Evolutionary conservation across 208 protist species (phyloP).

Genomic region (Tritrichomonas foetus): DNA sequence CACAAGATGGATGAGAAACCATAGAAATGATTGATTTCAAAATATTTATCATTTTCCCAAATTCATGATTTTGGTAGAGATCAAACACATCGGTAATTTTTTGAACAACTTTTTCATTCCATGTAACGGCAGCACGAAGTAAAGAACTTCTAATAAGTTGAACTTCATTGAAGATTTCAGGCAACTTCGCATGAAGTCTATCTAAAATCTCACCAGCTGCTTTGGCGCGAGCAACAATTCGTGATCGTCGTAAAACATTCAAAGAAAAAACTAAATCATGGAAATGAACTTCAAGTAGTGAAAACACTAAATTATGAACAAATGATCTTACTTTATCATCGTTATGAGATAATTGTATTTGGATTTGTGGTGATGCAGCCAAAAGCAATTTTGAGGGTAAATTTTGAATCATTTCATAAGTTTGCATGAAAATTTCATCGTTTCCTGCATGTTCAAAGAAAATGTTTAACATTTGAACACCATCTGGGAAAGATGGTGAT

Average conservation of each 20-base stretch:
- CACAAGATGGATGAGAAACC: no score
- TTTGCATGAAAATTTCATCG: background rate
- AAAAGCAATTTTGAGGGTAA: background rate
- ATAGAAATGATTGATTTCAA: background rate
- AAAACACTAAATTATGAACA: background rate
- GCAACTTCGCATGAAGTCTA: background rate
- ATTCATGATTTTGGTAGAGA: no score
- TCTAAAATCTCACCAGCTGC: background rate
- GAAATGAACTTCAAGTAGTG: background rate
- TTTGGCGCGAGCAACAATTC: background rate
- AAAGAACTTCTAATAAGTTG: background rate
- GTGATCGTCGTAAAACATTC: background rate
- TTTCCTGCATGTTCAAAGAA: slow-evolving; percentile 24
- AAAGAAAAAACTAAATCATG: slow-evolving; percentile 2
- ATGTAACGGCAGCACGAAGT: background rate
- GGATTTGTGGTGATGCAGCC: background rate
- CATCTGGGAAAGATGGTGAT: background rate
- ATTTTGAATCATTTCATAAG: background rate
- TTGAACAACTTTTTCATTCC: background rate
- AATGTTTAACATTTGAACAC: slow-evolving; percentile 8
- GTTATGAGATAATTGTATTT: background rate
- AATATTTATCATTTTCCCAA: background rate
- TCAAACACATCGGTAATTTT: background rate
- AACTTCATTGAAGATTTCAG: background rate
- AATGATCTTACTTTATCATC: background rate